Conservation (phyloP, 208 protist species). For the Acanthamoeba lenticulata region DNA sequence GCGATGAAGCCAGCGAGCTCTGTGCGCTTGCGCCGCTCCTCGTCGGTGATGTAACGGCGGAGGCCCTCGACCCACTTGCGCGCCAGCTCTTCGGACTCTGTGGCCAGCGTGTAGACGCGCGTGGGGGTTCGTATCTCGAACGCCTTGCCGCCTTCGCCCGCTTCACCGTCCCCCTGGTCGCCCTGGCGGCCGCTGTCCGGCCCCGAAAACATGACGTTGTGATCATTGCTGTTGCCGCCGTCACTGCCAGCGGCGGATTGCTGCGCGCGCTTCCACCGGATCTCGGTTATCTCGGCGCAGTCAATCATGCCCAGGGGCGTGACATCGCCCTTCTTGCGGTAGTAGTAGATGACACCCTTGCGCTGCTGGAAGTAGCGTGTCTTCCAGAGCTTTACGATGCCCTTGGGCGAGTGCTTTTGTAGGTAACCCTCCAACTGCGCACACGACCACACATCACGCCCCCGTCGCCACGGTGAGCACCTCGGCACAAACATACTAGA, state of each 20-base stretch:
- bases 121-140: conserved; percentile 38
- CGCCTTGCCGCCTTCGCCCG: not conserved
- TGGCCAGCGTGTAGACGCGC: conserved; percentile 33
- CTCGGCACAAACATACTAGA: not conserved
- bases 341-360: conserved; percentile 62
- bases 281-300: conserved; percentile 19
- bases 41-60: not conserved
- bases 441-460: not conserved
- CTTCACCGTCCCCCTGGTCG: not conserved
- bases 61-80: conserved; percentile 32
- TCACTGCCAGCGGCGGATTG: not conserved
- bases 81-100: conserved; percentile 2
- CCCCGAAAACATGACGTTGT: no score
- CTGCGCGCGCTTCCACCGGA: not conserved
- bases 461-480: not conserved
- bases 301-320: conserved; percentile 46
- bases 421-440: conserved; percentile 44
- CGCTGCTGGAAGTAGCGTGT: conserved; percentile 46
- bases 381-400: conserved; percentile 58
- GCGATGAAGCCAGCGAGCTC: not conserved
- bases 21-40: not conserved
- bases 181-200: not conserved
- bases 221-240: not conserved
- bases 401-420: conserved; percentile 38
- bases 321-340: conserved; percentile 59